Conservation (phyloP, 805 yeast genomes). For the Kazachstania viticola region DNA sequence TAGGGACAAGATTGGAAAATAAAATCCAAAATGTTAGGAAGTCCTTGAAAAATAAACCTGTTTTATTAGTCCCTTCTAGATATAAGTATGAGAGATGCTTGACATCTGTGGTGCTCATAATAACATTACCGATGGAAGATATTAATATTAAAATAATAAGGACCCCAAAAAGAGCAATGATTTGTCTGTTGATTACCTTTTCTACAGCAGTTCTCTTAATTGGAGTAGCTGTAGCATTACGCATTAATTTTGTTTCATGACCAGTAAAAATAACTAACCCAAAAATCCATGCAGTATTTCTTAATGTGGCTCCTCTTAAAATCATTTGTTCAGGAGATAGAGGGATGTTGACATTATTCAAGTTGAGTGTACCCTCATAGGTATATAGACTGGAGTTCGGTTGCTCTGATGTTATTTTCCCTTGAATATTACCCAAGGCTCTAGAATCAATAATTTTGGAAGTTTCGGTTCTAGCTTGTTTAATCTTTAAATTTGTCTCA, state of each 20-base stretch:
- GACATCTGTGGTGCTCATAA: slow-evolving; percentile 42
- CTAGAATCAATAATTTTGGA: slow-evolving; percentile 55
- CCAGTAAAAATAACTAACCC: slow-evolving; percentile 95
- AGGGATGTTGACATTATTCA: slow-evolving; percentile 53
- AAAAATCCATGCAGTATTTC: slow-evolving; percentile 91
- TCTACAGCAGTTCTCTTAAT: slow-evolving; percentile 96
- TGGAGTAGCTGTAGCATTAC: slow-evolving; percentile 98
- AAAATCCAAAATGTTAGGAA: slow-evolving; percentile 90
- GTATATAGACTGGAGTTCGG: slow-evolving; percentile 93
- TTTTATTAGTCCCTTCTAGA: slow-evolving; percentile 56
- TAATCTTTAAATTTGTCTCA: slow-evolving; percentile 91
- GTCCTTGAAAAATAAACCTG: slow-evolving; percentile 70
- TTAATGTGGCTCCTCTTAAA: slow-evolving; percentile 86
- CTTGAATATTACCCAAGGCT: slow-evolving; percentile 41
- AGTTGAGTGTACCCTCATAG: slow-evolving; percentile 69
- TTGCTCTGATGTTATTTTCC: slow-evolving; percentile 68
- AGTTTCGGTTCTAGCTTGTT: slow-evolving; percentile 78
- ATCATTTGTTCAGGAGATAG: slow-evolving; percentile 84
- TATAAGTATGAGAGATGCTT: slow-evolving; percentile 50
- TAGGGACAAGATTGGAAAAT: slow-evolving; percentile 94
- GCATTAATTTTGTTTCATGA: slow-evolving; percentile 94
- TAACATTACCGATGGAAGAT: slow-evolving; percentile 81
- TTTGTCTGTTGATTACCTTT: slow-evolving; percentile 85
- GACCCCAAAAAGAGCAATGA: slow-evolving; percentile 74
- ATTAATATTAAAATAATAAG: slow-evolving; percentile 64